These are phyloP conservation scores for Piloderma croceum DNA, from an alignment of 768 basidiomycete genomes.

Conservation along the genomic window DNA sequence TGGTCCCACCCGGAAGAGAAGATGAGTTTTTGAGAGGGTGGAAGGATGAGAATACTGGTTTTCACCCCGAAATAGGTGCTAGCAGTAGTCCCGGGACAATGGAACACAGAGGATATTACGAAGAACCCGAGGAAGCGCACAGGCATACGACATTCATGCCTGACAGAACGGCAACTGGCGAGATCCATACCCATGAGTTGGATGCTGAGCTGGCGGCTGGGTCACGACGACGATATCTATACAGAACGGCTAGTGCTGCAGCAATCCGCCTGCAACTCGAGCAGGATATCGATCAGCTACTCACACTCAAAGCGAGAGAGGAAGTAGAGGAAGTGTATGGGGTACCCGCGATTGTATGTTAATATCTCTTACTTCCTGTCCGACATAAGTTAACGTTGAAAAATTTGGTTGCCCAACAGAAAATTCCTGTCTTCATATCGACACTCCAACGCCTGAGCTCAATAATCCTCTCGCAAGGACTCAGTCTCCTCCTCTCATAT, in stretches of 20 bases:
- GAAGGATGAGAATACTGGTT: slow-evolving; percentile 9
- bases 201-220: no score
- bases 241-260: neutral
- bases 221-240: neutral
- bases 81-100: slow-evolving; percentile 12
- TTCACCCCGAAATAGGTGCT: slow-evolving; percentile 9
- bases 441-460: slow-evolving; percentile 74
- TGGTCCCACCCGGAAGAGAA: slow-evolving; percentile 44
- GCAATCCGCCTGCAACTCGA: slow-evolving; percentile 43
- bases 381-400: neutral
- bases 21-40: slow-evolving; percentile 33
- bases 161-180: neutral
- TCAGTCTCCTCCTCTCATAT: slow-evolving; percentile 55
- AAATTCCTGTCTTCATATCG: slow-evolving; percentile 73
- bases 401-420: slow-evolving; percentile 32
- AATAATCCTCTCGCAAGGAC: slow-evolving; percentile 63
- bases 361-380: neutral
- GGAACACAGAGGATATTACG: slow-evolving; percentile 1
- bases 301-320: slow-evolving; percentile 58
- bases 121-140: slow-evolving; percentile 1
- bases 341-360: slow-evolving; percentile 68
- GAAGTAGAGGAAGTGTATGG: slow-evolving; percentile 80
- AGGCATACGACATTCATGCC: neutral
- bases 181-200: neutral
- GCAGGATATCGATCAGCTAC: slow-evolving; percentile 59